Percentiles rank a stretch among this genome's conserved stretches.
Evolutionary conservation across 768 basidiomycete species (phyloP).

Genomic region (Trametes coccinea): DNA sequence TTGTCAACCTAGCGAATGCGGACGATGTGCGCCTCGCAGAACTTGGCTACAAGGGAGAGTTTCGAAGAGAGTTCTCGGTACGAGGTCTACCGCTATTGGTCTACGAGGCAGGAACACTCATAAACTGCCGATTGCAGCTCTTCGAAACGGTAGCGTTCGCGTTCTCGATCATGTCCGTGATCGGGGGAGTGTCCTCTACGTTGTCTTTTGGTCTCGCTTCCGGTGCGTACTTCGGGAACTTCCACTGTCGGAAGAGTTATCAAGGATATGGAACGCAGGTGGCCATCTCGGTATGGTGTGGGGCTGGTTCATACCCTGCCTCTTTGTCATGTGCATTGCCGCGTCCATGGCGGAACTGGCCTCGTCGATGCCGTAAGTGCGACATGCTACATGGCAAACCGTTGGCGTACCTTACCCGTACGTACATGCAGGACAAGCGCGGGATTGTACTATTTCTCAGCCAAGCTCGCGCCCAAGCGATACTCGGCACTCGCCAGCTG

Average conservation of each 20-base stretch:
- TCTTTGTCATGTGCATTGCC: slow-evolving; percentile 67
- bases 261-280: slow-evolving; percentile 36
- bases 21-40: slow-evolving; percentile 62
- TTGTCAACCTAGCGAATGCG: slow-evolving; percentile 25
- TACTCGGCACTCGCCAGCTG: slow-evolving; percentile 63
- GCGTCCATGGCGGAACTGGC: slow-evolving; percentile 70
- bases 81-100: slow-evolving; percentile 17
- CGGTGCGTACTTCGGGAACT: slow-evolving; percentile 37
- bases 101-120: background rate
- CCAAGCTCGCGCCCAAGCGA: slow-evolving; percentile 64
- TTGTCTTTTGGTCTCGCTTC: slow-evolving; percentile 60
- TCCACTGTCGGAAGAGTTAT: background rate
- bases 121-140: slow-evolving; percentile 34
- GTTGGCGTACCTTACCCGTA: background rate
- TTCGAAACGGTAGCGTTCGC: slow-evolving; percentile 65
- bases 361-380: slow-evolving; percentile 72
- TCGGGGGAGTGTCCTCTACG: slow-evolving; percentile 67
- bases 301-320: slow-evolving; percentile 71
- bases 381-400: background rate
- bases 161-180: slow-evolving; percentile 70
- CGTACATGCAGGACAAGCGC: slow-evolving; percentile 61
- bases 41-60: slow-evolving; percentile 71
- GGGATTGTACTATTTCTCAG: slow-evolving; percentile 77
- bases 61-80: slow-evolving; percentile 72
- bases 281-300: slow-evolving; percentile 77